Conservation (phyloP, 768 basidiomycete species). For the Rhizopogon rudus region DNA sequence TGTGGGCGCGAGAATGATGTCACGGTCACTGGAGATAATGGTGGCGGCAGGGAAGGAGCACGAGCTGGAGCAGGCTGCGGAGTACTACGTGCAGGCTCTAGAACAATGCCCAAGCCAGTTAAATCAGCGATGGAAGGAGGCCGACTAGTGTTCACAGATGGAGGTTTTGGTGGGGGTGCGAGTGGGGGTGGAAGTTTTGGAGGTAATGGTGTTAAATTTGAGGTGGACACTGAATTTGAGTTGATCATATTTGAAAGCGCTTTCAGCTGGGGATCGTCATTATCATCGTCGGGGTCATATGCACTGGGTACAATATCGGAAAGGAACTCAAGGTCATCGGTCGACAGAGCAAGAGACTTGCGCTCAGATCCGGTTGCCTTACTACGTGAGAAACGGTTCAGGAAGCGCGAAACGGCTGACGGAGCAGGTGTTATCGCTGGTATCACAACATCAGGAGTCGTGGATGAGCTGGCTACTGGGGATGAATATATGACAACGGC, state of each 20-base stretch:
- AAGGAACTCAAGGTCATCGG: constrained; percentile 80
- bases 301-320: constrained; percentile 60
- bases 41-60: constrained; percentile 13
- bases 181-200: constrained; percentile 43
- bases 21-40: constrained; percentile 28
- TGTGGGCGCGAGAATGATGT: constrained; percentile 11
- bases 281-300: constrained; percentile 33
- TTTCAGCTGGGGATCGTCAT: constrained; percentile 29
- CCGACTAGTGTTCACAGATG: constrained; percentile 13
- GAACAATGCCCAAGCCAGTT: not conserved
- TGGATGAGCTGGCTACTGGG: not conserved
- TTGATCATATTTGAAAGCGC: constrained; percentile 38
- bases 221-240: constrained; percentile 23
- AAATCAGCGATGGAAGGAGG: constrained; percentile 5
- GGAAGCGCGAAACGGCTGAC: constrained; percentile 81
- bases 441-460: constrained; percentile 3
- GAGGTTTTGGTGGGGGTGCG: constrained; percentile 28
- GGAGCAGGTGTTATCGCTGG: constrained; percentile 26
- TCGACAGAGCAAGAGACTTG: constrained; percentile 65
- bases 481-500: constrained; percentile 1
- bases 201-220: constrained; percentile 35
- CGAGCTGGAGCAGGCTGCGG: constrained; percentile 1
- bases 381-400: constrained; percentile 65
- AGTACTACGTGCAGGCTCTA: not conserved
- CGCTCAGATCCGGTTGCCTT: constrained; percentile 32